phyloP scores from a whole-genome alignment of 73 alveolate genomes.

The Diophrys sp. region DNA sequence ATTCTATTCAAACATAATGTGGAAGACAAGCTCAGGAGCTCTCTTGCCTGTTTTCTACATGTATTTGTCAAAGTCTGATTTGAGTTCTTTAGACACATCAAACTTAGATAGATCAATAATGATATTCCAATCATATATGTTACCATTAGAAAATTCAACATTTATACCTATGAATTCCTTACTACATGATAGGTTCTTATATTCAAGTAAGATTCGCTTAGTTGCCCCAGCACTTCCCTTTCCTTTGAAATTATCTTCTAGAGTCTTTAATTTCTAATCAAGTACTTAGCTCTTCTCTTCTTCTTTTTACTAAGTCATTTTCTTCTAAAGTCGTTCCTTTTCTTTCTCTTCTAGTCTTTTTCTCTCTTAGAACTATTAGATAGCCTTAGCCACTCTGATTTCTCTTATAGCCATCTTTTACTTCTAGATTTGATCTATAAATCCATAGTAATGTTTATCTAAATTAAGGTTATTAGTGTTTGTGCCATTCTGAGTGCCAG shows the following conservation, averaged over 20 bases:
- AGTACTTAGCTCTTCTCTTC: neutral
- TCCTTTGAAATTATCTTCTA: constrained; percentile 13
- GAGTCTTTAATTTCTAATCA: neutral
- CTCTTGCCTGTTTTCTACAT: neutral
- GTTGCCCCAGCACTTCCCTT: constrained; percentile 25
- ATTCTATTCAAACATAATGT: constrained; percentile 36
- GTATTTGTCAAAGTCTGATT: constrained; percentile 34
- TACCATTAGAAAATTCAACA: constrained; percentile 22
- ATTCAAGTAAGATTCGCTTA: constrained; percentile 31
- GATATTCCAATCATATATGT: constrained; percentile 49
- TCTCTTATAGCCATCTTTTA: neutral
- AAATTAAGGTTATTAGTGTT: constrained; percentile 15
- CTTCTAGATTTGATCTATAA: neutral
- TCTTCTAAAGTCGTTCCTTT: constrained; percentile 7
- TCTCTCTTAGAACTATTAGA: constrained; percentile 19
- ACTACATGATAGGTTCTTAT: constrained; percentile 29
- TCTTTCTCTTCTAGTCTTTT: constrained; percentile 4
- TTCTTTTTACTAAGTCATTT: neutral
- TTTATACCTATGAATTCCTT: constrained; percentile 26
- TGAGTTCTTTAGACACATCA: constrained; percentile 47
- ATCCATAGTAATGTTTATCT: constrained; percentile 22
- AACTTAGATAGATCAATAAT: constrained; percentile 29
- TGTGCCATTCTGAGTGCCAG: neutral
- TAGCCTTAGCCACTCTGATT: constrained; percentile 20
- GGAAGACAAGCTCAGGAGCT: constrained; percentile 30